Conservation (phyloP, 495 filamentous ascomycete species). For the Cercophora newfieldiana region DNA sequence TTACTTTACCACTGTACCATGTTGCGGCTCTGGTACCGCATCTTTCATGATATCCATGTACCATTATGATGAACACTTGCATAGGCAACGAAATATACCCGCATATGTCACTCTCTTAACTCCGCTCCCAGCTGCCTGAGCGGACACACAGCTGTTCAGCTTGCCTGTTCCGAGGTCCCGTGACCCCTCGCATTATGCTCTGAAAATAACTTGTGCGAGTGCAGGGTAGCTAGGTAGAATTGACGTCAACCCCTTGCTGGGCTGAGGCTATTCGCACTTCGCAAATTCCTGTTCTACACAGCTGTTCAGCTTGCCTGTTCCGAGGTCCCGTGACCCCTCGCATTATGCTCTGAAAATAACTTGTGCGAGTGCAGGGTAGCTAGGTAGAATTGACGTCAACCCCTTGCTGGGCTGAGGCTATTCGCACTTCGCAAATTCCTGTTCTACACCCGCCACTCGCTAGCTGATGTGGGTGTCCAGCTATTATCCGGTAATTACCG, state of each 20-base stretch:
- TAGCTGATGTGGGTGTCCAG: not conserved
- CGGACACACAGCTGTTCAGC: too few relatives aligned
- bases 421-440: not conserved
- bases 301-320: too few relatives aligned
- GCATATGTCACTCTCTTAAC: not conserved
- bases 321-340: too few relatives aligned
- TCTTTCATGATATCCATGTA: not conserved
- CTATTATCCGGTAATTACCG: not conserved
- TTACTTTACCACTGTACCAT: not conserved
- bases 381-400: not conserved
- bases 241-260: not conserved
- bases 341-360: too few relatives aligned
- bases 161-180: too few relatives aligned
- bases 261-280: not conserved
- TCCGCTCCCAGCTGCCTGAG: too few relatives aligned
- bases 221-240: too few relatives aligned
- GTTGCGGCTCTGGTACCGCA: not conserved
- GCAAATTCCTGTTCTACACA: not conserved
- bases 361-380: too few relatives aligned
- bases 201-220: too few relatives aligned
- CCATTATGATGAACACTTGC: not conserved
- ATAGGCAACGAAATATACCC: not conserved
- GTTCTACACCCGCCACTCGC: not conserved
- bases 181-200: too few relatives aligned
- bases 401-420: not conserved